Evolutionary conservation across 305 asterid genomes (phyloP), one percentile per base, ranked within the genome.

Genomic region (Fraxinus angustifolia): DNA sequence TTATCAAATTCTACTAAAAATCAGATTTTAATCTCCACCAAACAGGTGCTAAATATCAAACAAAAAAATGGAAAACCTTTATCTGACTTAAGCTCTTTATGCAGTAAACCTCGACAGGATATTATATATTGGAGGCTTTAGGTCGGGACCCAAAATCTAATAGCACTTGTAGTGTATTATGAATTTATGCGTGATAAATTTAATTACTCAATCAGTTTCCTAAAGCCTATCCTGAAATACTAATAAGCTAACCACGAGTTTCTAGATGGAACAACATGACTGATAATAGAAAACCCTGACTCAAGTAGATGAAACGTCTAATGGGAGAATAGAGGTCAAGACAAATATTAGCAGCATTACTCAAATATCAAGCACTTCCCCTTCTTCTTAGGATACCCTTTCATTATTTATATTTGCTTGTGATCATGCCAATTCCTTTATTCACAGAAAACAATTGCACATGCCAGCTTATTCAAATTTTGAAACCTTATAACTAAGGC

Each of bases 181-280:
- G n/a, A n/a, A n/a, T n/a, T 11, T 53, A 12, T 31, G 7, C 33
- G 60, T 70, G 31, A 19, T 19, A 67, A 19, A 65, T 34, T 8
- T 11, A 35, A 35, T 35, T 35, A 36, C 40, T 36, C 40, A 36
- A 36, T 36, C 2, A 36, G 0, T 80, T 36, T 36, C 4, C 21
- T 60, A 73, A 36, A 21, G 16, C 60, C 14, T 73, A 10, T 35
- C 23, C 12, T 34, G 67, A 12, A 33, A 21, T 50, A 67, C 78
- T 53, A 79, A 71, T 10, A 78, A 36, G 67, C 68, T 6, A 82
- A 33, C 26, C 53, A 62, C 28, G 65, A 17, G 8, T 56, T 70
- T 36, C 75, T 53, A 78, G 79, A 73, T 33, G 19, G 8, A 26
- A 78, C 82, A 62, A 31, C 76, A 50, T 78, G 38, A 56, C 34